These are phyloP conservation scores for Backusella liffmaniae DNA, from an alignment of 192 early-diverging fungal species.

Conservation along the genomic window DNA sequence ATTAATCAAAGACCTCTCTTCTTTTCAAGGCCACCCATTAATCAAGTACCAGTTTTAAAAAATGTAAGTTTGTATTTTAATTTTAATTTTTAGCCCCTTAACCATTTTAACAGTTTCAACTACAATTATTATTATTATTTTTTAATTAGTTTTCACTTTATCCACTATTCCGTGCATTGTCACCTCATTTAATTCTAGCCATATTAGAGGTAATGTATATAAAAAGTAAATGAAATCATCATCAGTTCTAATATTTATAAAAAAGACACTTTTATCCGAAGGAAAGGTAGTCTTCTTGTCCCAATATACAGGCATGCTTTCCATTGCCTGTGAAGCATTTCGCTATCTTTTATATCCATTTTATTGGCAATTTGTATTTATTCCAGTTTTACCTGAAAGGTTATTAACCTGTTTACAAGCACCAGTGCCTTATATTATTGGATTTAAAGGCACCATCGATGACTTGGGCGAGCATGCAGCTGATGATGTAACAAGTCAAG, in stretches of 20 bases:
- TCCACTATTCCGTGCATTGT: slow-evolving; percentile 67
- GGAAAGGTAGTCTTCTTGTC: slow-evolving; percentile 73
- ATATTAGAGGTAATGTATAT: slow-evolving; percentile 60
- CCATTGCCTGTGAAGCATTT: slow-evolving; percentile 60
- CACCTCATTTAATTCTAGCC: slow-evolving; percentile 59
- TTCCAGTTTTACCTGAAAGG: slow-evolving; percentile 66
- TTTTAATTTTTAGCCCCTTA: neutral
- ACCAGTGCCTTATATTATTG: slow-evolving; percentile 80
- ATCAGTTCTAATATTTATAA: too few relatives aligned
- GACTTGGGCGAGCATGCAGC: slow-evolving; percentile 53
- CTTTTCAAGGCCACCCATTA: slow-evolving; percentile 69
- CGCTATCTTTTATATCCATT: slow-evolving; percentile 67
- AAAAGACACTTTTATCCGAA: slow-evolving; percentile 57
- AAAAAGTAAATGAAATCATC: neutral
- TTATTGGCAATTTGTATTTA: slow-evolving; percentile 77
- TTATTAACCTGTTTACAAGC: slow-evolving; percentile 58
- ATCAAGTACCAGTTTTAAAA: slow-evolving; percentile 69
- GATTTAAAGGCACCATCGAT: slow-evolving; percentile 56
- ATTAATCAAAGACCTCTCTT: slow-evolving; percentile 61
- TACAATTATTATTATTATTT: slow-evolving; percentile 6
- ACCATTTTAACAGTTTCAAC: neutral
- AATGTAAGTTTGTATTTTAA: slow-evolving; percentile 53
- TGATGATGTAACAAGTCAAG: slow-evolving; percentile 53
- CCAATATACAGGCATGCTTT: slow-evolving; percentile 64
- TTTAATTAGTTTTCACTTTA: slow-evolving; percentile 68